These are phyloP conservation scores for Wickerhamiella sergipiensis DNA, from an alignment of 805 yeast genomes.

Conservation along the genomic window DNA sequence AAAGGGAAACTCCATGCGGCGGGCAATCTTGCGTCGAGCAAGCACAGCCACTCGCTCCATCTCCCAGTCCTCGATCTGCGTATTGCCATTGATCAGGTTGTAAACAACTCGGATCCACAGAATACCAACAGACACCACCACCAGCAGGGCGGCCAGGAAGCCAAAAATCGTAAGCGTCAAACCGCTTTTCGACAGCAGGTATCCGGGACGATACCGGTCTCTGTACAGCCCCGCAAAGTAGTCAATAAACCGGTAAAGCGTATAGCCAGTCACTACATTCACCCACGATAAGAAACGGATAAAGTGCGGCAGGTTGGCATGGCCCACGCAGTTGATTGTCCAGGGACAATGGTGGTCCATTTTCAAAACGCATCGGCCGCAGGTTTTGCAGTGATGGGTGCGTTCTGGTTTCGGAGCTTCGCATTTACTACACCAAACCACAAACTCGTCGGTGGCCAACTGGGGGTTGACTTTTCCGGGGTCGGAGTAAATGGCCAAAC, in stretches of 20 bases:
- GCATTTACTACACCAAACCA: conserved; percentile 14
- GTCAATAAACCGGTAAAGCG: conserved; percentile 20
- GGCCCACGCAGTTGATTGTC: conserved; percentile 85
- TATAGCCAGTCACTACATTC: conserved; percentile 22
- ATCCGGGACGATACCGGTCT: conserved; percentile 35
- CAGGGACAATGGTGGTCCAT: conserved; percentile 75
- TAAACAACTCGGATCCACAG: conserved; percentile 48
- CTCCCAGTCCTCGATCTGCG: conserved; percentile 92
- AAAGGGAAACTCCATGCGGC: conserved; percentile 56
- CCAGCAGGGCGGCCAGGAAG: conserved; percentile 43
- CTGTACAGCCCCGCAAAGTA: conserved; percentile 22
- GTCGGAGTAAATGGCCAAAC: conserved; percentile 44
- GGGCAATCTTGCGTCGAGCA: conserved; percentile 27
- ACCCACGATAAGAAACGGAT: conserved; percentile 54
- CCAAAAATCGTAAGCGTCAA: conserved; percentile 42
- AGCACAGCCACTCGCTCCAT: conserved; percentile 63
- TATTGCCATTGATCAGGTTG: conserved; percentile 50
- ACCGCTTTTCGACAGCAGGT: conserved; percentile 39
- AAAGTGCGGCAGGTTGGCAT: conserved; percentile 62
- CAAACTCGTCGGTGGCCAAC: background rate
- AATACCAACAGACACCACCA: conserved; percentile 43
- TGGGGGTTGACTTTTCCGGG: conserved; percentile 43
- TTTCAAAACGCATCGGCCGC: conserved; percentile 29
- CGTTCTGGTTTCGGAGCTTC: conserved; percentile 28
- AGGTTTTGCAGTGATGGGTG: conserved; percentile 30